Evolutionary conservation across 805 yeast species (phyloP), one percentile per base, ranked within the genome.

Genomic region (Candida saitoana): DNA sequence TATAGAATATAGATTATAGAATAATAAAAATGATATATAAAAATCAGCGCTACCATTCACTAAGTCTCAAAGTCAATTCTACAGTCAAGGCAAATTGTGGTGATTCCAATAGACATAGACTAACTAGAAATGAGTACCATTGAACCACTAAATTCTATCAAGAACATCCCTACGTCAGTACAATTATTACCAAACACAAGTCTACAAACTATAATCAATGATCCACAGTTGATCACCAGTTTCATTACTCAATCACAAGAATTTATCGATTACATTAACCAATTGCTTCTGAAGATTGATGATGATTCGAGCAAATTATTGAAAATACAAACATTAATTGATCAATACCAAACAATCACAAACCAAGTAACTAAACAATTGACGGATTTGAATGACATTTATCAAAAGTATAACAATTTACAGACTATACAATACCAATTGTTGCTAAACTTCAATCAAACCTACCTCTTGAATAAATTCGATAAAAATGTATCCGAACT

Each of bases 371-470:
- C 47, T 19, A 50, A 45, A 22, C 62, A 60, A 40, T 47, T 62
- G 4, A 43, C 43, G 9, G 44, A 50, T 14, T 48, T 67, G n/a
- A 54, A 55, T 16, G 39, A 41, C 11, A 45, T 57, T 4, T 63
- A 63, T 46, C 54, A 52, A 20, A 66, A 68, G 45, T 69, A 66
- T 48, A 44, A 56, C 17, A 54, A 54, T 41, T 49, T 65, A 34
- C 73, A 69, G 44, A 59, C 66, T 11, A 50, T 46, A 25, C 74
- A 69, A 52, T 67, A 67, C 54, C 67, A 66, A 46, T 54, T 67
- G 20, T 52, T 68, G 16, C 57, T 69, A 24, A 69, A 63, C 44
- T 69, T 57, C 51, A 65, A 66, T 49, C 60, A 54, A 31, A 63
- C 57, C 32, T 51, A 54, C 37, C 50, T 59, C 35, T 55, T 63